Evolutionary conservation across 2,329 filamentous ascomycete species (phyloP).

Genomic region (Berkeleyomyces rouxiae): DNA sequence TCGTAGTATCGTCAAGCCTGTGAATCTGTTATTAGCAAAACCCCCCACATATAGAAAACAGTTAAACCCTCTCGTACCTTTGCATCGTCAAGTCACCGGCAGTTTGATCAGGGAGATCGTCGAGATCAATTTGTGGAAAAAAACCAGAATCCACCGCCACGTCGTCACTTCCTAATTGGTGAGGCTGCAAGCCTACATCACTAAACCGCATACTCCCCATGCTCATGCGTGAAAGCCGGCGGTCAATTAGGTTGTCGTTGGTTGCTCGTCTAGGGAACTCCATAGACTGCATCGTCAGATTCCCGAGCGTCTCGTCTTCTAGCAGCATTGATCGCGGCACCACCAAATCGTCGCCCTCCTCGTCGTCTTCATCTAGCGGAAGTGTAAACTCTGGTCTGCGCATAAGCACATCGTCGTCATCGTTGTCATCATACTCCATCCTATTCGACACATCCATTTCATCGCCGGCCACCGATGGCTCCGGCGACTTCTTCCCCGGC

Average conservation of each 20-base stretch:
- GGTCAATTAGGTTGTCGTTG: slow-evolving; percentile 28
- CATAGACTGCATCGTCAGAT: slow-evolving; percentile 41
- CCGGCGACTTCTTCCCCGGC: slow-evolving; percentile 17
- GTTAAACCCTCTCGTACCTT: slow-evolving; percentile 20
- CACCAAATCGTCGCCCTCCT: slow-evolving; percentile 34
- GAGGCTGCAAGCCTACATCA: slow-evolving; percentile 27
- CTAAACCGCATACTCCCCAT: slow-evolving; percentile 37
- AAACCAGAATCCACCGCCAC: slow-evolving; percentile 33
- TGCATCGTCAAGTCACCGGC: slow-evolving; percentile 28
- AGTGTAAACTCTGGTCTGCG: slow-evolving; percentile 39
- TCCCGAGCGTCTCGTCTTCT: slow-evolving; percentile 36
- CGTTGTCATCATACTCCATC: slow-evolving; percentile 20
- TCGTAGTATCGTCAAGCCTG: slow-evolving; percentile 22
- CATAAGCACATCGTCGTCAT: slow-evolving; percentile 33
- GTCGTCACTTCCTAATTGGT: slow-evolving; percentile 24
- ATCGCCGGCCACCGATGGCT: slow-evolving; percentile 16
- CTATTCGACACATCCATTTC: slow-evolving; percentile 9
- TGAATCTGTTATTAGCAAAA: not conserved
- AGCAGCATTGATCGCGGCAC: slow-evolving; percentile 37
- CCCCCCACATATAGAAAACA: not conserved
- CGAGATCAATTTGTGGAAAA: slow-evolving; percentile 30
- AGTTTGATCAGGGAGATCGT: slow-evolving; percentile 26
- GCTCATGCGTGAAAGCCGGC: slow-evolving; percentile 33
- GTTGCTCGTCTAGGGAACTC: slow-evolving; percentile 39
- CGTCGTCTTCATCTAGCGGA: slow-evolving; percentile 30